These are phyloP conservation scores for Fulvia fulva DNA, from an alignment of 2,329 filamentous ascomycete species.

Conservation along the genomic window DNA sequence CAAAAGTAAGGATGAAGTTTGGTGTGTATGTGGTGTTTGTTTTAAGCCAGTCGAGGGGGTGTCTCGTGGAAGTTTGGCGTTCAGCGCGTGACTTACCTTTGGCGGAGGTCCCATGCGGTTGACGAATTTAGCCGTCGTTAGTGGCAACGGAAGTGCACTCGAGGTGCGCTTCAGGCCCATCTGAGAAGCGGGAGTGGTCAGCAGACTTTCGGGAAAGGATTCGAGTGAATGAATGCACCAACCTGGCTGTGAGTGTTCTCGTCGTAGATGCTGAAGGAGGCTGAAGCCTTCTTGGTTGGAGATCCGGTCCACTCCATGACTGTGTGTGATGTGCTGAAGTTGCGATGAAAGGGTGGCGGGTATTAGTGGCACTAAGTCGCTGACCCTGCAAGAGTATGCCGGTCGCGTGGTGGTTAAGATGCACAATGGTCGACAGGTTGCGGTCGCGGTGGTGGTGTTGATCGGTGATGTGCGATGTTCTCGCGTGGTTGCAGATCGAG, in stretches of 20 bases:
- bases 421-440: conserved; percentile 4
- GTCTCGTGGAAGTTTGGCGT: conserved; percentile 1
- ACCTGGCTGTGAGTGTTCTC: conserved; percentile 21
- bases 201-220: conserved; percentile 7
- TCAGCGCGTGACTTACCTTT: conserved; percentile 15
- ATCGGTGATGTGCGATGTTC: not conserved
- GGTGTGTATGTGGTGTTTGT: conserved; percentile 21
- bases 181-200: conserved; percentile 12
- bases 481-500: not conserved
- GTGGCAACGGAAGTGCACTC: conserved; percentile 28
- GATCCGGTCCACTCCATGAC: conserved; percentile 24
- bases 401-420: conserved; percentile 1
- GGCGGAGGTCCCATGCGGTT: conserved; percentile 26
- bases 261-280: conserved; percentile 23
- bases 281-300: conserved; percentile 20
- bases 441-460: not conserved
- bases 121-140: conserved; percentile 37
- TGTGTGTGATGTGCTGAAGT: conserved; percentile 5
- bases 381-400: conserved; percentile 1
- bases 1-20: conserved; percentile 22
- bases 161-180: conserved; percentile 22
- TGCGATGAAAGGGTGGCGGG: not conserved
- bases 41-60: not conserved
- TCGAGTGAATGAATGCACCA: conserved; percentile 11
- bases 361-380: not conserved